phyloP scores from a whole-genome alignment of 2,329 filamentous ascomycete species.

The Arthrobotrys iridis region DNA sequence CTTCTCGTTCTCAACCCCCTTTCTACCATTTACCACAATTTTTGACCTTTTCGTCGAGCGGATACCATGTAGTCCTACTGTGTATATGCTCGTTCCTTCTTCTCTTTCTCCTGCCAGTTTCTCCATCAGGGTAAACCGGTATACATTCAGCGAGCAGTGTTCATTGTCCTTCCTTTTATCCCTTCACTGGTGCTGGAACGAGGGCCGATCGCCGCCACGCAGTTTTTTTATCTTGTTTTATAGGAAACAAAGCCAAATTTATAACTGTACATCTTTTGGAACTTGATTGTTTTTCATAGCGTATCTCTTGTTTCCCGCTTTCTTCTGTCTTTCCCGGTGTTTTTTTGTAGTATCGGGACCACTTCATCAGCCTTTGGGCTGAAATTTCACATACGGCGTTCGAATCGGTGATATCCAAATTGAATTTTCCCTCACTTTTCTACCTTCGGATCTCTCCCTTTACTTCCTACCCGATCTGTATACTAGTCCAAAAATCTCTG shows the following conservation, averaged over 20 bases:
- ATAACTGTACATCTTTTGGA: constrained; percentile 8
- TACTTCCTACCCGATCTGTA: neutral
- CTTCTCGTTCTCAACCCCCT: neutral
- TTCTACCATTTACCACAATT: neutral
- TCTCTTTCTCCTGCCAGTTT: constrained; percentile 1
- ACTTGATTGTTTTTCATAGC: constrained; percentile 15
- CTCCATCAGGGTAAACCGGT: neutral
- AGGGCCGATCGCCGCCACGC: neutral
- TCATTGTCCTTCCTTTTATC: neutral
- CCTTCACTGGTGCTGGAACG: neutral
- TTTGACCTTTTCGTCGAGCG: constrained; percentile 5
- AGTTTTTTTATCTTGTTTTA: constrained; percentile 9
- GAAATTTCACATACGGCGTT: neutral
- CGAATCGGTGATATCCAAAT: constrained; percentile 14
- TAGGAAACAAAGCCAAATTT: constrained; percentile 2
- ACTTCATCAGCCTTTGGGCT: neutral
- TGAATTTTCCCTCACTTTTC: neutral
- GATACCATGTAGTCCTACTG: constrained; percentile 37
- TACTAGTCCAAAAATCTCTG: too few relatives aligned
- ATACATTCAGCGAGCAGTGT: constrained; percentile 6
- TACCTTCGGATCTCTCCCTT: too few relatives aligned
- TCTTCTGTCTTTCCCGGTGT: neutral
- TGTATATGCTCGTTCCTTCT: constrained; percentile 17
- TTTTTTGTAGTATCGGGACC: neutral
- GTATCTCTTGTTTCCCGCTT: neutral